Percentiles rank a stretch among this genome's conserved stretches.
Conservation (phyloP, 345 rosid species). For the Heritiera littoralis region DNA sequence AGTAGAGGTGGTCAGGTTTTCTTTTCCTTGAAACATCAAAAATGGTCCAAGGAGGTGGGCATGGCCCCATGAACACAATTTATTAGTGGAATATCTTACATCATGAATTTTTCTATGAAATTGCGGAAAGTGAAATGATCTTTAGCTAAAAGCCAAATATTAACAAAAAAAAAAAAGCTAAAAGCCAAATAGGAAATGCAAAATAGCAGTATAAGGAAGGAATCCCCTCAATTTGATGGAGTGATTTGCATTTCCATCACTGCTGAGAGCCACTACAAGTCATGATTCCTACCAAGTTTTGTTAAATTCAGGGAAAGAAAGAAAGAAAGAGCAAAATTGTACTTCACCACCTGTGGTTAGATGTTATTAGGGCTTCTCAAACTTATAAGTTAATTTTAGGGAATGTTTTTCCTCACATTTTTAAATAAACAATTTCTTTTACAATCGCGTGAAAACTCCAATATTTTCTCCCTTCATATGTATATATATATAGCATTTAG, state of each 20-base stretch:
- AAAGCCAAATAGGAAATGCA: constrained; percentile 14
- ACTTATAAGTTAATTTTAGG: no score
- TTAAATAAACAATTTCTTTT: no score
- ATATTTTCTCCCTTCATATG: no score
- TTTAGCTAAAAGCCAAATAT: constrained; percentile 18
- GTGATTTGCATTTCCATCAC: constrained; percentile 17
- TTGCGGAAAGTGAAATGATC: constrained; percentile 19
- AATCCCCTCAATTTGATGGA: background rate
- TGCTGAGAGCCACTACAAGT: background rate
- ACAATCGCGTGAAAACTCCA: no score
- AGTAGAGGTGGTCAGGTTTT: background rate
- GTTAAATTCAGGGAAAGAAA: background rate
- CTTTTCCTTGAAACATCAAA: background rate
- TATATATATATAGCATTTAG: no score
- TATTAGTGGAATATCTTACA: constrained; percentile 5
- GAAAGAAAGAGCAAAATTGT: background rate
- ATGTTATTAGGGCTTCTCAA: no score
- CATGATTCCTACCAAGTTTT: background rate
- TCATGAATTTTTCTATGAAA: background rate
- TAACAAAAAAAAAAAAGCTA: background rate
- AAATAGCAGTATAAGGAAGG: background rate
- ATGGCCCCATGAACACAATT: constrained; percentile 11
- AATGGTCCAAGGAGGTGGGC: constrained; percentile 22
- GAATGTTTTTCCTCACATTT: no score
- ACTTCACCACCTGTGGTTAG: no score